Evolutionary conservation across 2,329 filamentous ascomycete species (phyloP).

Genomic region (Phoma sp.): DNA sequence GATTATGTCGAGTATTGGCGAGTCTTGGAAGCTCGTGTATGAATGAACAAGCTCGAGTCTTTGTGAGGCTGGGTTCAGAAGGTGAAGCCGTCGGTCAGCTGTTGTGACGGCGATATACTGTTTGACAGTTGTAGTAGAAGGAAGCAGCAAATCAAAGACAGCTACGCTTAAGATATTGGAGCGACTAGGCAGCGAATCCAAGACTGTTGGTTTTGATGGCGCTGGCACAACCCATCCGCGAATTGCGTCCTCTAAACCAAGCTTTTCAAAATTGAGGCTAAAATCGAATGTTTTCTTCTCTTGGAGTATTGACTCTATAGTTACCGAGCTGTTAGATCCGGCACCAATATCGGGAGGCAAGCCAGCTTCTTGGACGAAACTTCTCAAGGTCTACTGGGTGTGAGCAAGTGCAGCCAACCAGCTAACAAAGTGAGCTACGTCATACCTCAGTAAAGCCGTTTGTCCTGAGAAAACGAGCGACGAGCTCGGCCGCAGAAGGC

Average conservation of each 20-base stretch:
- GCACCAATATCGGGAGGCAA: slow-evolving; percentile 59
- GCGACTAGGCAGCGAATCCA: slow-evolving; percentile 54
- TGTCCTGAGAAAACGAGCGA: slow-evolving; percentile 51
- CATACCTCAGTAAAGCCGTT: slow-evolving; percentile 52
- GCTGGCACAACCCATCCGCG: slow-evolving; percentile 57
- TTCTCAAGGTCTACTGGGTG: slow-evolving; percentile 59
- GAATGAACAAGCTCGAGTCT: slow-evolving; percentile 47
- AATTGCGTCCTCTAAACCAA: slow-evolving; percentile 54
- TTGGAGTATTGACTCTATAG: slow-evolving; percentile 66
- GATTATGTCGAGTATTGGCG: slow-evolving; percentile 62
- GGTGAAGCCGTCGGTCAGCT: slow-evolving; percentile 55
- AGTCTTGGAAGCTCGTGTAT: slow-evolving; percentile 54
- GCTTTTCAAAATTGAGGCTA: slow-evolving; percentile 63
- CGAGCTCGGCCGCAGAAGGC: slow-evolving; percentile 51
- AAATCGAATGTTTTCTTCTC: slow-evolving; percentile 67
- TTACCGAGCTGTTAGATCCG: slow-evolving; percentile 55
- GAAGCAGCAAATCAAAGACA: slow-evolving; percentile 49
- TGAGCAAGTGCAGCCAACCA: slow-evolving; percentile 13
- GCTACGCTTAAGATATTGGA: slow-evolving; percentile 63
- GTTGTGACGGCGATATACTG: slow-evolving; percentile 46
- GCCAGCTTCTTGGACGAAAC: slow-evolving; percentile 65
- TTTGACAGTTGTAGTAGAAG: slow-evolving; percentile 16
- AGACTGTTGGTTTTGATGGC: slow-evolving; percentile 53
- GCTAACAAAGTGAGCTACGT: slow-evolving; percentile 16
- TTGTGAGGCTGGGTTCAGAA: slow-evolving; percentile 49